phyloP scores from a whole-genome alignment of 129 eudicot genomes.

The Deinandra increscens region DNA sequence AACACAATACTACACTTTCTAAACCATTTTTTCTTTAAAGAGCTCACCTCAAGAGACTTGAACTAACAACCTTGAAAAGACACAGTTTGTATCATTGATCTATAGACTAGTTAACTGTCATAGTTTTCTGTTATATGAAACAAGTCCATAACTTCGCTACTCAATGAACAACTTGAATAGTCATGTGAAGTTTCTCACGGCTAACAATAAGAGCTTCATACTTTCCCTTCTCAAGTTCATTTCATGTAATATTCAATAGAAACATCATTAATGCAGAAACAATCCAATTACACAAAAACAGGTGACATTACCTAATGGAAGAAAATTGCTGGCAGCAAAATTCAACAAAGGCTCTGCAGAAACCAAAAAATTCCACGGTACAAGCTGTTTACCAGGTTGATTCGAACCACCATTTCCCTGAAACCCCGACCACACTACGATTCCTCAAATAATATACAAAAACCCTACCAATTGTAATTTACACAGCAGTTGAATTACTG shows the following conservation, averaged over 20 bases:
- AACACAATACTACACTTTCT: neutral
- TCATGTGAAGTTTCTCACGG: too few relatives aligned
- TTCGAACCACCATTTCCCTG: slow-evolving; percentile 45
- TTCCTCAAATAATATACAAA: slow-evolving; percentile 18
- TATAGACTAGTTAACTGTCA: neutral
- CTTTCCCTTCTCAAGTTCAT: neutral
- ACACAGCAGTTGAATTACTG: slow-evolving; percentile 3
- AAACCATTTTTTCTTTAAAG: neutral
- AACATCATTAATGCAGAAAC: slow-evolving; percentile 1
- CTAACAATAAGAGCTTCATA: neutral
- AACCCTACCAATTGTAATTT: slow-evolving; percentile 15
- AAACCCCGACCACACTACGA: slow-evolving; percentile 29
- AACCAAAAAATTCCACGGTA: slow-evolving; percentile 6
- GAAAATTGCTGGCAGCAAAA: slow-evolving; percentile 60
- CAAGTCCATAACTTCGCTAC: neutral
- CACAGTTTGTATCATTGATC: too few relatives aligned
- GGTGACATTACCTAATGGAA: slow-evolving; percentile 64
- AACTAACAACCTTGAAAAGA: neutral
- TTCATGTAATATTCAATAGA: neutral
- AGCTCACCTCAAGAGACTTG: neutral
- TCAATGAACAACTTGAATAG: too few relatives aligned
- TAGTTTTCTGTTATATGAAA: neutral
- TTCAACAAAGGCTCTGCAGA: slow-evolving; percentile 45
- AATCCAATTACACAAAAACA: slow-evolving; percentile 10
- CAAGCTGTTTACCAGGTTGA: slow-evolving; percentile 9